Evolutionary conservation across 1,284 basidiomycete species (phyloP).

Genomic region (Rhodotorula glutinis): DNA sequence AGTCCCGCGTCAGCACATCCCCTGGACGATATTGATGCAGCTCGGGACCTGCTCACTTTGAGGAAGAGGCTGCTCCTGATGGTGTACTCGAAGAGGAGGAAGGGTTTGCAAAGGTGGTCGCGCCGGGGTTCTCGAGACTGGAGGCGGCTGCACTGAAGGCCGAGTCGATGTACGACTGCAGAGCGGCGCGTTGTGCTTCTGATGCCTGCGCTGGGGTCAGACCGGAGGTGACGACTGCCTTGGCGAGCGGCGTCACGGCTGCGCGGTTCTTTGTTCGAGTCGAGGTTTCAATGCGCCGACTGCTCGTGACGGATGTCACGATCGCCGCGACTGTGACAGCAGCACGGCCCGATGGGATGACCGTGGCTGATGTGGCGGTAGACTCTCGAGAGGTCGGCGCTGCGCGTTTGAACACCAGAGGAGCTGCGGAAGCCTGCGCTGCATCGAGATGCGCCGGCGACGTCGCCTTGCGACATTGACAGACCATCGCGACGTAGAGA

Average conservation of each 20-base stretch:
- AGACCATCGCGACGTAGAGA: not conserved
- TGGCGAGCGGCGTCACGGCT: not conserved
- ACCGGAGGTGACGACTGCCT: not conserved
- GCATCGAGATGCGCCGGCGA: not conserved
- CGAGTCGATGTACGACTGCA: slow-evolving; percentile 17
- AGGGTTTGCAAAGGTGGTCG: too few relatives aligned
- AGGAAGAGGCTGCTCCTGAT: not conserved
- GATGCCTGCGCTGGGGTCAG: not conserved
- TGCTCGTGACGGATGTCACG: not conserved
- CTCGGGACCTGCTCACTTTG: not conserved
- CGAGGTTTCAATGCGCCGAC: not conserved
- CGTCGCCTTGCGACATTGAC: not conserved
- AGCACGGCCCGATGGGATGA: too few relatives aligned
- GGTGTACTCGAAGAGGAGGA: too few relatives aligned
- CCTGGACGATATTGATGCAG: not conserved
- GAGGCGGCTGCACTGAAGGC: slow-evolving; percentile 17
- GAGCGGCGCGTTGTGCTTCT: not conserved
- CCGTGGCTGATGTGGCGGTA: too few relatives aligned
- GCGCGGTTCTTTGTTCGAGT: not conserved
- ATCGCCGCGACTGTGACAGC: too few relatives aligned
- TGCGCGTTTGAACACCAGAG: not conserved
- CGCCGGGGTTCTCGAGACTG: not conserved
- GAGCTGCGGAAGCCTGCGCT: too few relatives aligned
- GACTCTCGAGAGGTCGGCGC: not conserved
- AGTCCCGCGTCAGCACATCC: not conserved